Percentiles rank a stretch among this genome's conserved stretches.
Conservation (phyloP, 2,329 filamentous ascomycete species). For the Fusarium domesticum region DNA sequence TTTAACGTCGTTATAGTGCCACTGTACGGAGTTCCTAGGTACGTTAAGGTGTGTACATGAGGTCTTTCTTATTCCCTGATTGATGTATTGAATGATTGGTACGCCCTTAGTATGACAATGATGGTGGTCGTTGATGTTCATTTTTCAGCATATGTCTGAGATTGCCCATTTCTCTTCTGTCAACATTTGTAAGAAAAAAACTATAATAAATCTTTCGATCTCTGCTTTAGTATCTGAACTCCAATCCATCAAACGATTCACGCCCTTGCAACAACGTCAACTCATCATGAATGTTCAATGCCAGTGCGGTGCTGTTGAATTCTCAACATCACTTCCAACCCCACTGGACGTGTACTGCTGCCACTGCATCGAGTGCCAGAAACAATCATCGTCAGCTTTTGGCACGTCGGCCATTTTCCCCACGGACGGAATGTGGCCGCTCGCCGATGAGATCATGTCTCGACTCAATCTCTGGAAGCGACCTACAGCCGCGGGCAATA, state of each 20-base stretch:
- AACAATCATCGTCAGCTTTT: conserved; percentile 45
- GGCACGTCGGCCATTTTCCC: conserved; percentile 45
- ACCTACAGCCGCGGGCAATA: conserved; percentile 39
- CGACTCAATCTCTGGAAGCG: conserved; percentile 39
- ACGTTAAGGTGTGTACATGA: too few relatives aligned
- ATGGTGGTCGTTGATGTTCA: too few relatives aligned
- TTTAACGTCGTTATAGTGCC: background rate
- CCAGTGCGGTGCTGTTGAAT: conserved; percentile 40
- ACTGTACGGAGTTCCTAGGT: too few relatives aligned
- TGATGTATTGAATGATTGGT: background rate
- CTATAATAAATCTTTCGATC: too few relatives aligned
- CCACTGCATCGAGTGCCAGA: conserved; percentile 47
- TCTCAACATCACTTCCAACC: conserved; percentile 35
- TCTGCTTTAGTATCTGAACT: too few relatives aligned
- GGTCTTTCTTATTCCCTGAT: too few relatives aligned
- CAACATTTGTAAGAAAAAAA: too few relatives aligned
- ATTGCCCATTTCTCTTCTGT: too few relatives aligned
- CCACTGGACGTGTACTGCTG: conserved; percentile 42
- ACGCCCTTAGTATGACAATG: background rate
- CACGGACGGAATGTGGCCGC: conserved; percentile 40
- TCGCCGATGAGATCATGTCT: conserved; percentile 31
- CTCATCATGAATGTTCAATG: conserved; percentile 31
- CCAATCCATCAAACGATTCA: too few relatives aligned
- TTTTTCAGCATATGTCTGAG: too few relatives aligned
- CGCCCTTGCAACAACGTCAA: too few relatives aligned